A percentile compares a stretch with the other conserved stretches of the same genome.
Evolutionary conservation across 2,329 filamentous ascomycete species (phyloP).

Genomic region (Penicillium sp.): DNA sequence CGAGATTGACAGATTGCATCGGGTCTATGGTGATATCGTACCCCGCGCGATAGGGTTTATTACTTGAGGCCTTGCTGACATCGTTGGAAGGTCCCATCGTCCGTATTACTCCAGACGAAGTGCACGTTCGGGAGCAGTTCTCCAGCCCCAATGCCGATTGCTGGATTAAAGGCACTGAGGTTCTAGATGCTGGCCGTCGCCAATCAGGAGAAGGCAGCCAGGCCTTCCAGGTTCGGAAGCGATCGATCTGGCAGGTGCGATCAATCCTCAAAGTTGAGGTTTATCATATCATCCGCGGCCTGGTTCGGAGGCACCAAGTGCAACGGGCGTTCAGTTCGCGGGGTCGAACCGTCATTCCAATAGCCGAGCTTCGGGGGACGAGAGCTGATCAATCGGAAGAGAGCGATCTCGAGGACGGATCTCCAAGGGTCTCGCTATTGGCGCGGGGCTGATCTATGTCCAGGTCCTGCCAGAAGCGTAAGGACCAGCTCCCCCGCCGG

Average conservation of each 20-base stretch:
- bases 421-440: not conserved
- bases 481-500: not conserved
- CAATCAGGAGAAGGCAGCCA: constrained; percentile 3
- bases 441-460: not conserved
- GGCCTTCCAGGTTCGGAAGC: constrained; percentile 15
- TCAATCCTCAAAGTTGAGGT: constrained; percentile 21
- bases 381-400: not conserved
- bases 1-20: constrained; percentile 24
- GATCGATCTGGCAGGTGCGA: constrained; percentile 17
- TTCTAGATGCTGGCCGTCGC: constrained; percentile 3
- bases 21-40: constrained; percentile 16
- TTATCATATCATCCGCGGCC: constrained; percentile 14
- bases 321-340: constrained; percentile 10
- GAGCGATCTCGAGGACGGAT: constrained; percentile 17
- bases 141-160: constrained; percentile 11
- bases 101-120: constrained; percentile 26
- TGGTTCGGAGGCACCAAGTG: constrained; percentile 17
- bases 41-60: not conserved
- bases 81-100: constrained; percentile 19
- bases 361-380: not conserved
- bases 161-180: constrained; percentile 21
- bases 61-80: not conserved
- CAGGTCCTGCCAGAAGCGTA: not conserved
- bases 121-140: constrained; percentile 23
- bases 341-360: constrained; percentile 2